Evolutionary conservation across 2,329 filamentous ascomycete genomes (phyloP), one percentile per base, ranked within the genome.

Genomic region (Purpureocillium takamizusanense): DNA sequence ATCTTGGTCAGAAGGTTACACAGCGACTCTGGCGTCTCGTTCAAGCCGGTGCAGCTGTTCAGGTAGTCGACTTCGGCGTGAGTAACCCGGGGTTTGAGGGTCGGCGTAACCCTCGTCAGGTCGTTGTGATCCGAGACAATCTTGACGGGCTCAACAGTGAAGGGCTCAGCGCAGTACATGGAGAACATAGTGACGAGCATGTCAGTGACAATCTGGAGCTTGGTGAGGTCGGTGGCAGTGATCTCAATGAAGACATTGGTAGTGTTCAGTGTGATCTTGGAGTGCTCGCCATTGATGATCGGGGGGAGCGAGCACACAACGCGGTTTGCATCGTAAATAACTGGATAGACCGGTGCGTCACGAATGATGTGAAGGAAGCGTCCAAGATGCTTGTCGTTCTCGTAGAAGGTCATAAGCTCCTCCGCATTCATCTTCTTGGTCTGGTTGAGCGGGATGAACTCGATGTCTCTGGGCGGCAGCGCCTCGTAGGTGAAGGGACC

Each of bases 121-220:
- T 76, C 71, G 63, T 97, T 97, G 72, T 97, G 92, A 36, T 87
- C 78, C 9, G 92, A 97, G 42, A 92, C 74, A 53, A 98, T 86
- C 61, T 90, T 82, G 52, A 98, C 80, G 4, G 92, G 89, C 64
- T 98, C 92, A 50, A 98, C 79, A 37, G 88, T 92, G 76, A 92
- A 95, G 18, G 80, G 78, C 56, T 95, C 86, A 15, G 76, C 74
- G 55, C 86, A 89, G 66, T 97, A 95, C 56, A 81, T 76, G 33
- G 86, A 94, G 73, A 98, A 98, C 90, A 98, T 98, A 54, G 90
- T 79, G 31, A 95, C 86, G 60, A 98, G 82, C 57, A 95, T 95
- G 60, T 94, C 88, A 65, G 84, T 86, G 44, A 95, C 90, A 47
- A 98, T 86, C 51, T 95, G 89, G 33, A 97, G 76, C 69, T 98